Base-by-base conservation (phyloP, 1,139 yeast genomes). In the Yamadazyma atlantica region DNA sequence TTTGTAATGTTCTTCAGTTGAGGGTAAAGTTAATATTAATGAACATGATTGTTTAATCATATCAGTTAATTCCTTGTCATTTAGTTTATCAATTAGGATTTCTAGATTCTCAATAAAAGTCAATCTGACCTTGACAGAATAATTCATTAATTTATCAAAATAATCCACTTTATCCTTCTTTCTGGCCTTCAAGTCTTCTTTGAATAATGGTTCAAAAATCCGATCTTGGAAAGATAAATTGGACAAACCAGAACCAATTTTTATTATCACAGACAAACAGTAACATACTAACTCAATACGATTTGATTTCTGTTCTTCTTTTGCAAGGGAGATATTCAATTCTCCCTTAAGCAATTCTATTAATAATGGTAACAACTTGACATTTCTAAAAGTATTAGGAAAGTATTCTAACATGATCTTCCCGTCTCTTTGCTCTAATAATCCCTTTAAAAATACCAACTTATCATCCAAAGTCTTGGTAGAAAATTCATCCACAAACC, bases 401-500 rank as follows among this genome's bases (percentile, higher is more conserved):
- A 89, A 87, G 46, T 81, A 80, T 4, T 73, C 69, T 30, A 88
- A 63, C 27, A 85, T 69, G 12, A 66, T 62, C 5, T 48, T 42
- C 0, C 50, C 52, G 22, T 33, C 44, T 43, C 36, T 29, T 2
- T 35, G 31, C 28, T 61, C 62, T 11, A 76, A 63, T 37, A 90
- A 66, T 0, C 90, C 90, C 40, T 74, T 71, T 51, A 90, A 67
- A 55, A 88, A 89, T 0, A 80, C 69, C 27, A 76, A 60, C 51
- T 84, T 85, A 42, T 90, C 97, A 11, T 76, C 75, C 2, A 71
- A 64, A 2, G 82, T 63, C 48, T 86, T 84, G 1, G 96, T 87
- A 7, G 90, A 78, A 46, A 87, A 82, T 43, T 87, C 95, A 55
- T 90, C 97, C 35, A 92, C 61, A 52, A 85, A 84, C 60, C 85